Conservation (phyloP, 108 stramenopile genomes). For the Cyclotella baltica region DNA sequence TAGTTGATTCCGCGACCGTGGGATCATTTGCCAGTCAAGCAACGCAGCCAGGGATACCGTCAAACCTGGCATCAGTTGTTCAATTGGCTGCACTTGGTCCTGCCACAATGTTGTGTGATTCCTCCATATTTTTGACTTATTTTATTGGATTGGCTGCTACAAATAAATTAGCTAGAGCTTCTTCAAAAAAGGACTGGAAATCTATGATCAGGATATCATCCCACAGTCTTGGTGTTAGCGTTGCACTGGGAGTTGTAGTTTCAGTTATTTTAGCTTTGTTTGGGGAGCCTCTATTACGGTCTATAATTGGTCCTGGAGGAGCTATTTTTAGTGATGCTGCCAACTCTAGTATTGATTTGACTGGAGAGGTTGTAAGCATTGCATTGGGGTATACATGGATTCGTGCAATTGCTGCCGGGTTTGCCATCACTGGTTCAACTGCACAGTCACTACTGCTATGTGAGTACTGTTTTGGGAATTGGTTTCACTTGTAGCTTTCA, state of each 20-base stretch:
- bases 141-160: conserved; percentile 91
- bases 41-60: background rate
- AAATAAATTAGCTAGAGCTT: conserved; percentile 72
- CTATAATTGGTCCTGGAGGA: conserved; percentile 47
- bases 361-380: conserved; percentile 44
- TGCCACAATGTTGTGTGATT: conserved; percentile 84
- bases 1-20: conserved; percentile 89
- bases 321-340: conserved; percentile 16
- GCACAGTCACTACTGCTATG: conserved; percentile 70
- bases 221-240: conserved; percentile 71
- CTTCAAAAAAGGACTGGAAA: conserved; percentile 57
- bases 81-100: conserved; percentile 92
- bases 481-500: background rate
- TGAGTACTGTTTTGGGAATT: background rate
- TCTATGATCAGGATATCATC: conserved; percentile 40
- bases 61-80: conserved; percentile 37
- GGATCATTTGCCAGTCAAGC: conserved; percentile 47
- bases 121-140: conserved; percentile 71
- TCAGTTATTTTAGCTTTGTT: conserved; percentile 41
- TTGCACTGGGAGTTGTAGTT: conserved; percentile 52
- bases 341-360: conserved; percentile 18
- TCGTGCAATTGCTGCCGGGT: conserved; percentile 58
- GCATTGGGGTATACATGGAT: conserved; percentile 68
- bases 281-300: conserved; percentile 44
- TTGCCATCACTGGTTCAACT: conserved; percentile 63